Base-by-base conservation (phyloP, 2,329 filamentous ascomycete genomes). In the Pestalotiopsis sp. region DNA sequence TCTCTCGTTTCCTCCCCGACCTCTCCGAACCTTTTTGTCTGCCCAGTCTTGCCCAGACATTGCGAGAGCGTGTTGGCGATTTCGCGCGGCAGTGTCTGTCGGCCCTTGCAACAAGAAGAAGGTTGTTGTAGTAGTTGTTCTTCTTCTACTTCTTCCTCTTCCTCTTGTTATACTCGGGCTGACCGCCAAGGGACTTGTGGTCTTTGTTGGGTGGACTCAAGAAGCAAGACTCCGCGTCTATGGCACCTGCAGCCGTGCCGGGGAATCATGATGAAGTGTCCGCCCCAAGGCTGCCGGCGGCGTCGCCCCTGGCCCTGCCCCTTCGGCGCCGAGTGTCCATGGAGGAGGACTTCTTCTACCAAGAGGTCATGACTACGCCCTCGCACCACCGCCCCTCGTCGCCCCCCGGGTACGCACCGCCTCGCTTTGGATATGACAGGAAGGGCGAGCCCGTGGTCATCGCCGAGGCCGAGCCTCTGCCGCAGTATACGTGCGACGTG, bases 401-500 rank as follows among this genome's bases (percentile, higher is more conserved):
- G 71, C 85, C 85, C 68, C 85, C 84, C 59, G 80, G 82, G 17
- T 86, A 87, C 73, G 78, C 82, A 74, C 74, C 75, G 25, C 38
- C 59, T 6, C 38, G n/a, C n/a, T 49, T 62, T 14, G 58, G 62
- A 36, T 55, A 61, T n/a, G 60, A 58, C 65, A 65, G 70, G 45
- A 63, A 69, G 65, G 59, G 57, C 17, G 64, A 66, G 31, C 59
- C 61, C 17, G 65, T 62, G 17, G 27, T 57, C 20, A 55, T 67
- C 9, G 57, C 49, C 70, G 79, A 80, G 66, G 76, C 79, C 49
- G 86, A 89, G 71, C 74, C 77, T 38, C 79, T 90, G 45, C 88
- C 89, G n/a, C 73, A 77, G 27, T 91, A 91, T 76, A 86, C 86
- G 62, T 88, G 83, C 73, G 85, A 83, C 74, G 83, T 91, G 67